phyloP scores from a whole-genome alignment of 495 filamentous ascomycete genomes.

The Talaromyces trachyspermus region DNA sequence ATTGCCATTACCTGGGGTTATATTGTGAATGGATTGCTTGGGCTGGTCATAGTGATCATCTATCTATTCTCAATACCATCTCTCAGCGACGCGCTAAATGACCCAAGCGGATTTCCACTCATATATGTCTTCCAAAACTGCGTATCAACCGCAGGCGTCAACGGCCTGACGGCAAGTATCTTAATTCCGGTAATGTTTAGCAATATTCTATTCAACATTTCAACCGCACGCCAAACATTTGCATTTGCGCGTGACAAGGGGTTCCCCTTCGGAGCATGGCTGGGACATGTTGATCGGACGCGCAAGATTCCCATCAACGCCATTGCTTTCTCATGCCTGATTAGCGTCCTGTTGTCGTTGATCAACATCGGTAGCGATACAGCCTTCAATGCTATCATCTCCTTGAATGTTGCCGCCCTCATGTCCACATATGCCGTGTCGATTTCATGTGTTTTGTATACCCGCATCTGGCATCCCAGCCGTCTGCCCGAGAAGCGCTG shows the following conservation, averaged over 20 bases:
- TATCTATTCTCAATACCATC: slow-evolving; percentile 38
- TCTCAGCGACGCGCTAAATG: slow-evolving; percentile 23
- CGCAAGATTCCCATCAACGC: slow-evolving; percentile 47
- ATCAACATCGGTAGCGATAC: slow-evolving; percentile 34
- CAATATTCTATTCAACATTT: slow-evolving; percentile 31
- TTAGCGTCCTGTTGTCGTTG: slow-evolving; percentile 26
- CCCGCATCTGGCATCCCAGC: slow-evolving; percentile 24
- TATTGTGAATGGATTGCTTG: slow-evolving; percentile 29
- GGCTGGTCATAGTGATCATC: slow-evolving; percentile 36
- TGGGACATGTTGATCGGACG: slow-evolving; percentile 31
- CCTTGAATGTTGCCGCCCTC: slow-evolving; percentile 31
- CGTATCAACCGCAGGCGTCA: slow-evolving; percentile 22
- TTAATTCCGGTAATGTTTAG: slow-evolving; percentile 34
- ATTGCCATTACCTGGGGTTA: slow-evolving; percentile 37
- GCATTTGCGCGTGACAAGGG: slow-evolving; percentile 46
- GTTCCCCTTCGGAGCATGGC: slow-evolving; percentile 29
- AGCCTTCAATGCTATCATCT: slow-evolving; percentile 42
- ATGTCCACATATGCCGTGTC: slow-evolving; percentile 35
- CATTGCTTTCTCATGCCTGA: slow-evolving; percentile 25
- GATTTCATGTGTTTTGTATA: slow-evolving; percentile 30
- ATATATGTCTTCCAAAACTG: slow-evolving; percentile 28
- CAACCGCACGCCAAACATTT: slow-evolving; percentile 38
- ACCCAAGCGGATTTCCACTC: slow-evolving; percentile 30
- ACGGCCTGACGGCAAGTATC: slow-evolving; percentile 31
- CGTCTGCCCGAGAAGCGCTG: slow-evolving; percentile 34